Base-by-base conservation (phyloP, 768 basidiomycete species). In the Mycena chlorophos region DNA sequence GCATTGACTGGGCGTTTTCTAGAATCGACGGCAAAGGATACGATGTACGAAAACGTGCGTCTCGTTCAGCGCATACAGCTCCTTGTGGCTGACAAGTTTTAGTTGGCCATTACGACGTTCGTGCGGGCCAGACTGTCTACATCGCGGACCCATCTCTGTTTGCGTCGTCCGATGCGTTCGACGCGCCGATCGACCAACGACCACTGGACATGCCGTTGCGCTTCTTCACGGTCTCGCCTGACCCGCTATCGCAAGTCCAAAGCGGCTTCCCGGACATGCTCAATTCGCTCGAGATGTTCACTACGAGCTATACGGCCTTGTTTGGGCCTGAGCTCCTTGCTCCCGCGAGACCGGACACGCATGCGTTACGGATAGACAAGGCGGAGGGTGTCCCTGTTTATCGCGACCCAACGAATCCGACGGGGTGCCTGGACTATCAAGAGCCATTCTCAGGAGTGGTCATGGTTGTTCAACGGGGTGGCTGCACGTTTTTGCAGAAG, bases 401-500 rank as follows among this genome's bases (percentile, higher is more conserved):
- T 27, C 79, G 75, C 23, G 86, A 85, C 37, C 54, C 58, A 3
- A 64, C 65, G 34, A 91, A 93, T 64, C 52, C 58, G 0, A 70
- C 76, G 14, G 91, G 91, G 5, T 93, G 91, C 64, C 46, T 56
- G 4, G 76, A 81, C 4, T 91, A 85, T 69, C 64, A 69, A 1
- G 66, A 77, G 34, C 49, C 68, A 3, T 80, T 85, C 59, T 69
- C 73, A 12, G 76, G 79, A 46, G 80, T 77, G 39, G 76, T 83
- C 4, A 67, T 94, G 22, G 66, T 97, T 16, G 75, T 89, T 16
- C 76, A 76, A 40, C 82, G 96, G 26, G 96, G 96, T 4, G 82
- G 78, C 4, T 98, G 96, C 69, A 88, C 93, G 8, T 98, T 98
- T 72, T 70, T 92, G 14, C 82, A 91, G 61, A 99, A 99, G 72